Evolutionary conservation across 1,284 basidiomycete species (phyloP), one percentile per base, ranked within the genome.

Genomic region (Naganishia albida): DNA sequence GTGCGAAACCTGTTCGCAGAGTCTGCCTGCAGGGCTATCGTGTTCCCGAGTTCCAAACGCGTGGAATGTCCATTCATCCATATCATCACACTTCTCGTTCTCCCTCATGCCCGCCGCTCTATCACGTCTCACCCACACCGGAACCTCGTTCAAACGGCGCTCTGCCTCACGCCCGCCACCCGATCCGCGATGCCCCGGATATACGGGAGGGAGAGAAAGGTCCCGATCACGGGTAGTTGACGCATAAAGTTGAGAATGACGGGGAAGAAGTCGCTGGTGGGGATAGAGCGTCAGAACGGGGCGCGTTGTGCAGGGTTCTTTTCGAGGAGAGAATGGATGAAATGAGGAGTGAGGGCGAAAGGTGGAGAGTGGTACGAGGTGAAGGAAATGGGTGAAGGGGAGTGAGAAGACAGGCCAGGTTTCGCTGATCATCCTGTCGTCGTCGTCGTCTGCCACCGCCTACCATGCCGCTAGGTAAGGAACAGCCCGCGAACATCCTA

Each of bases 191-290:
- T 73, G 76, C 77, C 69, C 54, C 87, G 82, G 71, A 94, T 86
- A 76, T 90, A 93, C 3, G 96, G 95, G 69, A 98, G 76, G 4
- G 88, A 89, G 54, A 99, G 80, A 68, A 93, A 78, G 1, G 87
- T 90, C 38, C 96, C 96, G 66, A 99, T 85, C 71, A 97, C 86
- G 1, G 96, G 96, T 64, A 98, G 79, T 80, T 99, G 96, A 69
- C 96, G 84, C 70, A 99, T 80, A 83, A 99, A 98, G 53, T 91
- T 94, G 66, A 99, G 83, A 66, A 99, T 91, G 65, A 98, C 95
- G 6, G 96, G 96, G 86, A 99, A 99, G 84, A 99, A 99, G 80
- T 98, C 95, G 54, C 95, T 99, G 80, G 66, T 13, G 3, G n/a
- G 12, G 18, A 12, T 7, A 20, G 46, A 20, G 46, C 15, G 13